phyloP scores from a whole-genome alignment of 768 basidiomycete species.

The Tulasnella sp. region DNA sequence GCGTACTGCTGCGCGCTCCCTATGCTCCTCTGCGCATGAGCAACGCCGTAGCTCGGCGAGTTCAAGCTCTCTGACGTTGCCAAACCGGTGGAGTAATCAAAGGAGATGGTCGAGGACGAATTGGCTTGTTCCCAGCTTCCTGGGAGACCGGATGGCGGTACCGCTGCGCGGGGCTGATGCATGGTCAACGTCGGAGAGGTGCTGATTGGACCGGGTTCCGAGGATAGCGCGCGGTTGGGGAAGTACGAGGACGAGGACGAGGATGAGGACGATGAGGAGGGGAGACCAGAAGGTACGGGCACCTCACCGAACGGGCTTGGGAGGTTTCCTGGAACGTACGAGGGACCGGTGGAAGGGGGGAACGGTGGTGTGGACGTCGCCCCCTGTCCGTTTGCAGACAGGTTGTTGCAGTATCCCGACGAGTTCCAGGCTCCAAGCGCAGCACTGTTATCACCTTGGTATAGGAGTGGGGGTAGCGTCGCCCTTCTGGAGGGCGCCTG shows the following conservation, averaged over 20 bases:
- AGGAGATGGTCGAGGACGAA: not conserved
- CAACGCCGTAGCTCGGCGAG: not conserved
- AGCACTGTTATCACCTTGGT: not conserved
- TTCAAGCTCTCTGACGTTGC: not conserved
- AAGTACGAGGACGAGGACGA: not conserved
- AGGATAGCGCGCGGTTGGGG: not conserved
- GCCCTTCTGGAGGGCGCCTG: not conserved
- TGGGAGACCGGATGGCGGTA: not conserved
- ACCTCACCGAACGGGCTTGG: slow-evolving; percentile 5
- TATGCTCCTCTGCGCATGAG: not conserved
- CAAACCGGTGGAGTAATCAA: not conserved
- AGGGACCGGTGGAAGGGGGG: not conserved
- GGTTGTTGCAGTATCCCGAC: not conserved
- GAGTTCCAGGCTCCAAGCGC: not conserved
- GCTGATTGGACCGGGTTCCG: not conserved
- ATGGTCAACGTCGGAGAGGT: not conserved
- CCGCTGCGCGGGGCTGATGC: slow-evolving; percentile 5
- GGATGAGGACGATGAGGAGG: not conserved
- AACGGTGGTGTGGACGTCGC: not conserved
- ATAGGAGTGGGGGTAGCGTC: not conserved
- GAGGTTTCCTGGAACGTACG: not conserved
- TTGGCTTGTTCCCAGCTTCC: slow-evolving; percentile 19
- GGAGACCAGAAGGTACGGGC: not conserved
- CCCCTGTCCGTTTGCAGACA: not conserved
- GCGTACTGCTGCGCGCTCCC: not conserved